phyloP scores from a whole-genome alignment of 164 flowering plant genomes.

The Litsea cubeba region DNA sequence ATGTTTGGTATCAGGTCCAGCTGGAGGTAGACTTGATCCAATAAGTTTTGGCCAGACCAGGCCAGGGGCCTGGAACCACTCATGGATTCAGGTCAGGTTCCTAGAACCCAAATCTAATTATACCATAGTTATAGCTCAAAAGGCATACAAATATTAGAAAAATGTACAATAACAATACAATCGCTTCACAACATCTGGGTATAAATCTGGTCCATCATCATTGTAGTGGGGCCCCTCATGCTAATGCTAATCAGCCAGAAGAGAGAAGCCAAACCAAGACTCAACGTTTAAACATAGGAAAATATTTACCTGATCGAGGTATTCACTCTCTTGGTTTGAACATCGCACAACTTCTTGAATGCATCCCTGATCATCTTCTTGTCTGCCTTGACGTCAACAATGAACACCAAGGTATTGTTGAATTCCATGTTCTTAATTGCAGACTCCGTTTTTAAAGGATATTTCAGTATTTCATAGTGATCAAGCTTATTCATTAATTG shows the following conservation, averaged over 20 bases:
- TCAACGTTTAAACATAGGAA: background rate
- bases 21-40: no score
- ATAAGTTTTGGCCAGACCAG: no score
- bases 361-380: conserved; percentile 68
- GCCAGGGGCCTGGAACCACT: no score
- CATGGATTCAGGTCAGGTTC: no score
- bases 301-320: conserved; percentile 50
- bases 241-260: background rate
- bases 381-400: conserved; percentile 67
- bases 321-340: conserved; percentile 67
- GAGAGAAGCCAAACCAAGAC: background rate
- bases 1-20: no score
- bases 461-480: conserved; percentile 60
- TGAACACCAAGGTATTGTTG: conserved; percentile 66
- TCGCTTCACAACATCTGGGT: no score
- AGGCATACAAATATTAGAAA: no score
- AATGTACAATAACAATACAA: no score
- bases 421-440: conserved; percentile 80
- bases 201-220: no score
- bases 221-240: no score
- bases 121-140: no score
- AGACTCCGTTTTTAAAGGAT: conserved; percentile 60
- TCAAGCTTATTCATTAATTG: conserved; percentile 54
- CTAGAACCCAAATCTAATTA: no score
- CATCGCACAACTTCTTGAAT: conserved; percentile 70